These are phyloP conservation scores for Lineolata rhizophorae DNA, from an alignment of 495 filamentous ascomycete genomes.

Conservation along the genomic window DNA sequence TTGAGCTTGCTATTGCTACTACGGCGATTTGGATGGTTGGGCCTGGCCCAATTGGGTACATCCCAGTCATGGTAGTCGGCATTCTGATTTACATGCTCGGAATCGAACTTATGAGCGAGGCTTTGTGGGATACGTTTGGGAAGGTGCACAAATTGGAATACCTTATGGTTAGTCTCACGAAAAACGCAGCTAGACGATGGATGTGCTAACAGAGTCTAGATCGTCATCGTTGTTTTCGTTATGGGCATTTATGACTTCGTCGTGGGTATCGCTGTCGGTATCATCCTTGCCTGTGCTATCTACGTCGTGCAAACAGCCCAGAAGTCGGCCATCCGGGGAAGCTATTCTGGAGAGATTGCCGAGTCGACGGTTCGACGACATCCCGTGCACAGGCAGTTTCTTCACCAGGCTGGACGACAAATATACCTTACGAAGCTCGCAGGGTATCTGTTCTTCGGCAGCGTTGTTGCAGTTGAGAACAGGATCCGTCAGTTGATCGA, in stretches of 20 bases:
- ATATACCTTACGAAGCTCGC: conserved; percentile 76
- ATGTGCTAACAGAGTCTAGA: conserved; percentile 19
- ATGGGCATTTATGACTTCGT: conserved; percentile 98
- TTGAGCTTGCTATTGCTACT: conserved; percentile 67
- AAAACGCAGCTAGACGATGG: neutral
- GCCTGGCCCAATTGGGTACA: conserved; percentile 72
- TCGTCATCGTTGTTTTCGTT: conserved; percentile 75
- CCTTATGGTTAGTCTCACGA: conserved; percentile 38
- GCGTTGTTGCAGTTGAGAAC: conserved; percentile 82
- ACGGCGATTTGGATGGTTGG: conserved; percentile 63
- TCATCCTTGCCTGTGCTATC: conserved; percentile 74
- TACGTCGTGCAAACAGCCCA: conserved; percentile 79
- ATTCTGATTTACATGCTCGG: conserved; percentile 84
- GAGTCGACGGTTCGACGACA: conserved; percentile 83
- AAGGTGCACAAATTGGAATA: conserved; percentile 75
- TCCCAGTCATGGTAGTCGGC: conserved; percentile 92
- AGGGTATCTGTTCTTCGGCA: conserved; percentile 90
- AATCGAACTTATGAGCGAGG: conserved; percentile 73
- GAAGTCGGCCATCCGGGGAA: conserved; percentile 67
- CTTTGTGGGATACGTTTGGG: conserved; percentile 68
- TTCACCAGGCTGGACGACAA: conserved; percentile 67
- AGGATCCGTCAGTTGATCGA: conserved; percentile 61
- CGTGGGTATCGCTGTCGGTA: conserved; percentile 74
- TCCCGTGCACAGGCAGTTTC: conserved; percentile 66
- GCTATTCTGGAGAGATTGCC: conserved; percentile 66